Evolutionary conservation across 768 basidiomycete species (phyloP), one percentile per base, ranked within the genome.

Genomic region (Mycena belliarum): DNA sequence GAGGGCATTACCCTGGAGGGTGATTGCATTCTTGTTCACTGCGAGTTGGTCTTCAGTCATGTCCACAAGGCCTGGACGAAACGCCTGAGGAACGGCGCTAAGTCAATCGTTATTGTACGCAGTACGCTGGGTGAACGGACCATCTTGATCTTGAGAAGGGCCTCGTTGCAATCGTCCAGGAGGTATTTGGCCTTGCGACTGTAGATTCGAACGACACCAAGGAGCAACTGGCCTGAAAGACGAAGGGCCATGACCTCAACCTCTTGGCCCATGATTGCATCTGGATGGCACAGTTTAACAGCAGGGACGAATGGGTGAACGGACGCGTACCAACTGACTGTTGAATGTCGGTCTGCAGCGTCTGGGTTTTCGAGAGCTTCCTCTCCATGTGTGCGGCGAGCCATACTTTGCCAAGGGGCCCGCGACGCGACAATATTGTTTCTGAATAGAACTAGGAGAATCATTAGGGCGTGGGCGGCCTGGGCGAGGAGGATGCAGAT

Each of bases 351-450:
- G 95, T 95, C 68, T 95, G 91, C 2, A 97, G 76, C 1, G 96
- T 94, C 72, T 96, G 93, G 25, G 89, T 87, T 75, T 98, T 99
- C 65, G 92, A 94, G 67, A 99, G 86, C 78, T 98, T 98, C 68
- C 93, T 86, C 74, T 98, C 95, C 87, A 96, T 95, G 80, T 98
- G 96, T 2, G 97, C 96, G 40, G 96, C 95, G 52, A 99, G 88
- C 97, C 97, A 99, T 79, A 99, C 94, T 77, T 89, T 93, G 33
- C 94, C 96, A 37, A 99, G 79, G 4, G 96, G 93, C 42, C 96
- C 95, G 54, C 93, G 88, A 66, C 94, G 89, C 44, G 93, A 93
- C 64, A 97, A 82, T 73, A 98, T 93, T 33, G 93, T 88, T 70
- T 97, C 94, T 48, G 93, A 94, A 70, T 93, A 95, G 72, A 95